Base-by-base conservation (phyloP, 257 asterid genomes). In the Echites panduratus region DNA sequence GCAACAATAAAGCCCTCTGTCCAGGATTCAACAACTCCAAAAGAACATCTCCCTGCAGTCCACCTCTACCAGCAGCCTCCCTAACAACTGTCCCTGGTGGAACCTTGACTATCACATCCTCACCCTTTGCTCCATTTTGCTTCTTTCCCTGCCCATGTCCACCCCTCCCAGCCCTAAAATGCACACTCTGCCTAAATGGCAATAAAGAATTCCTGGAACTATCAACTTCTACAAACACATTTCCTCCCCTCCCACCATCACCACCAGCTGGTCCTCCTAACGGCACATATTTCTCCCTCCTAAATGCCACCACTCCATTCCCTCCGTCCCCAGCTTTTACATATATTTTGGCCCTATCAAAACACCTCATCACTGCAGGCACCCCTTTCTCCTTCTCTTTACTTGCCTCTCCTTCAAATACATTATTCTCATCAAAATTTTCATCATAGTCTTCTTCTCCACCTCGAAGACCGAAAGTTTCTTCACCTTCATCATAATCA, bases 191-290 rank as follows among this genome's bases (percentile, higher is more conserved):
- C 80, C 99, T 84, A 76, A 95, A 95, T 2, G 99, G 89, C 80
- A 95, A 74, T 76, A 95, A 70, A 2, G 99, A 91, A 73, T 95
- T 95, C 98, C 91, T 84, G 4, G 98, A 79, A 45, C 82, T 81
- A 64, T 92, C 98, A 24, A 90, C 98, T 82, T 85, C 89, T 75
- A 91, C 75, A 47, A 88, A 89, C 81, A 91, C 90, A 79, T 87
- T 83, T n/a, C 99, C 97, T 66, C 99, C 99, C 81, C 93, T 88
- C 67, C 98, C 98, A 50, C 99, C 99, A 82, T 91, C 97, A 53
- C 98, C 99, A 3, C 99, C 98, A 4, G 98, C 88, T 4, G 98
- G 99, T 66, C 99, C 99, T 68, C 99, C 98, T 6, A 86, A 79
- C 0, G 99, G 99, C 29, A 95, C 96, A 75, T 75, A 95, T 84